Conservation (phyloP, 2,329 filamentous ascomycete species). For the Xylariaceae sp. region DNA sequence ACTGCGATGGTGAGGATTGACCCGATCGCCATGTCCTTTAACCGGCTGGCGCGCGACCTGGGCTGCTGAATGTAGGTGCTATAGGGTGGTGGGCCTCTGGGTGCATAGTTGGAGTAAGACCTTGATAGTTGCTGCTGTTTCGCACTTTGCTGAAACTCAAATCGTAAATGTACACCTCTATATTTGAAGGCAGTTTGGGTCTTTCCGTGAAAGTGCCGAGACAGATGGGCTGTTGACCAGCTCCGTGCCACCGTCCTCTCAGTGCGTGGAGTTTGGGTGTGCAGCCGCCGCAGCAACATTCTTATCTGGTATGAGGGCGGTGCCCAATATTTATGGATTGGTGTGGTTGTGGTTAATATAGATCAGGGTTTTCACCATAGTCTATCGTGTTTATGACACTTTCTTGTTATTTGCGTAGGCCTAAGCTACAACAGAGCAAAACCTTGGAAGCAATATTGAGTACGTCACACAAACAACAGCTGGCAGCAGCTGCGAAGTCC, state of each 20-base stretch:
- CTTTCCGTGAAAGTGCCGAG: neutral
- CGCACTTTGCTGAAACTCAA: neutral
- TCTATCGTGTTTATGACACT: no score
- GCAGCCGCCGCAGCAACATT: constrained; percentile 10
- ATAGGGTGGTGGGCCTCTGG: constrained; percentile 1
- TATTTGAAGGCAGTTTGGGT: neutral
- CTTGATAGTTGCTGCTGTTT: neutral
- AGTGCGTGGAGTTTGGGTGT: neutral
- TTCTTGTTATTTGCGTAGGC: no score
- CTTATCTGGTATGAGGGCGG: neutral
- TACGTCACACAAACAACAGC: no score
- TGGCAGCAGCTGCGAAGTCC: no score
- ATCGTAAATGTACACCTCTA: neutral
- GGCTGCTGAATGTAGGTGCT: constrained; percentile 2
- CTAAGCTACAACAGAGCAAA: no score
- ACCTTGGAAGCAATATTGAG: no score
- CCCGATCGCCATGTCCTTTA: constrained; percentile 19
- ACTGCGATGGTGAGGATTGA: constrained; percentile 2
- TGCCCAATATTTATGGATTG: no score
- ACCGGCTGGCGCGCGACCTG: constrained; percentile 3
- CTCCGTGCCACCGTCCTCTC: neutral
- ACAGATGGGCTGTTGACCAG: neutral
- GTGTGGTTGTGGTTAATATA: no score
- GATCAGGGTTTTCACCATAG: no score
- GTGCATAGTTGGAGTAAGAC: constrained; percentile 21